Base-by-base conservation (phyloP, 768 basidiomycete genomes). In the Rhodotorula toruloides region DNA sequence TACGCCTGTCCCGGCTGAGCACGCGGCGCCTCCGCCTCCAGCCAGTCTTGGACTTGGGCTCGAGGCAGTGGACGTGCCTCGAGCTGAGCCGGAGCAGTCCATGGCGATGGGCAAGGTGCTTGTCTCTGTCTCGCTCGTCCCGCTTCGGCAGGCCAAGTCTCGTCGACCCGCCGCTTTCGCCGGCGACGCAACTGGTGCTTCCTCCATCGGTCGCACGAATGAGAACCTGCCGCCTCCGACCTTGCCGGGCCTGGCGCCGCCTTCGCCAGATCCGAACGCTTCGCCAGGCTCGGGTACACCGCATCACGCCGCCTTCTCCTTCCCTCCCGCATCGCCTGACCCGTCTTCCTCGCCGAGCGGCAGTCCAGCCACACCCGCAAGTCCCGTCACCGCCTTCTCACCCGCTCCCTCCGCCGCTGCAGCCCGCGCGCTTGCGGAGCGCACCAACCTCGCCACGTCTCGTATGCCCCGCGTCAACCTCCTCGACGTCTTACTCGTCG, bases 401-500 rank as follows among this genome's bases (percentile, higher is more conserved):
- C 6, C 21, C 5, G 27, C 29, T 2, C 2, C 12, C 22, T 13
- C 22, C 22, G 17, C 27, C 43, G 40, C 49, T 13, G n/a, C 37
- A 0, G 19, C 29, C 2, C 37, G 27, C 60, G 13, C n/a, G 11
- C 37, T 25, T 4, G 60, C 59, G 3, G 40, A 67, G 29, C 31
- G 36, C 1, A 32, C 42, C 3, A 49, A 27, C n/a, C 43, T 53
- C 4, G n/a, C 36, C 11, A 69, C 61, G n/a, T 61, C 65, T 27
- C 47, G 54, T n/a, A 67, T 61, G 61, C 65, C 64, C 19, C 36
- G 61, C 21, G 58, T 67, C 49, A 62, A 65, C 37, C 31, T 63
- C 3, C 61, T 71, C 27, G 65, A 66, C 40, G 69, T 67, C n/a
- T 71, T 71, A 49, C 54, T 66, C 44, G 58, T 71, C 16, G 61